Conservation (phyloP, 345 rosid genomes). For the Balakata baccata region DNA sequence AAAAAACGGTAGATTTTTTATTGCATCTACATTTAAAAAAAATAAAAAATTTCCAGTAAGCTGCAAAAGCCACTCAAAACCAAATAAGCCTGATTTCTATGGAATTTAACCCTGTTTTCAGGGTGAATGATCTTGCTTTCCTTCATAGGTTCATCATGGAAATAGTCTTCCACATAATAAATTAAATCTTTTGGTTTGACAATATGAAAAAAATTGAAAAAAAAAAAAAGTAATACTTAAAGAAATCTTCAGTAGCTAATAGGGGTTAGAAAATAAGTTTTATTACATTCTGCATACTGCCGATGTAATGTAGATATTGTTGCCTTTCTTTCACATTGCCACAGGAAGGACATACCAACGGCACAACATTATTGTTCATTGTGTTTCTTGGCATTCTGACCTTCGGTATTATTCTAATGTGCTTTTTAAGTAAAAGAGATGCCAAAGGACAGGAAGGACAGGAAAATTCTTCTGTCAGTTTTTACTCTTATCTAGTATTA, state of each 20-base stretch:
- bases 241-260: background rate
- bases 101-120: background rate
- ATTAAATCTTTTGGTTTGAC: background rate
- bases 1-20: background rate
- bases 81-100: background rate
- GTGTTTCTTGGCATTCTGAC: conserved; percentile 75
- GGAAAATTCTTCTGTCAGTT: conserved; percentile 44
- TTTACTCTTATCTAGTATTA: conserved; percentile 48
- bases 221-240: background rate
- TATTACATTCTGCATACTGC: background rate
- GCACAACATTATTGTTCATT: conserved; percentile 65
- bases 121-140: background rate
- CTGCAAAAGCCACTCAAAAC: background rate
- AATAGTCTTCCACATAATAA: background rate
- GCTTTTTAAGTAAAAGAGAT: conserved; percentile 66
- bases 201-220: background rate
- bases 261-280: background rate
- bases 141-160: background rate
- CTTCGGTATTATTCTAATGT: conserved; percentile 71
- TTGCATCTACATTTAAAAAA: too few species aligned
- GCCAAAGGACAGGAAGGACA: conserved; percentile 40
- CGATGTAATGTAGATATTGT: background rate
- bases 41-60: background rate
- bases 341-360: conserved; percentile 71
- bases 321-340: conserved; percentile 17